Conservation (phyloP, 208 protist species). For the Crithidia sp. region DNA sequence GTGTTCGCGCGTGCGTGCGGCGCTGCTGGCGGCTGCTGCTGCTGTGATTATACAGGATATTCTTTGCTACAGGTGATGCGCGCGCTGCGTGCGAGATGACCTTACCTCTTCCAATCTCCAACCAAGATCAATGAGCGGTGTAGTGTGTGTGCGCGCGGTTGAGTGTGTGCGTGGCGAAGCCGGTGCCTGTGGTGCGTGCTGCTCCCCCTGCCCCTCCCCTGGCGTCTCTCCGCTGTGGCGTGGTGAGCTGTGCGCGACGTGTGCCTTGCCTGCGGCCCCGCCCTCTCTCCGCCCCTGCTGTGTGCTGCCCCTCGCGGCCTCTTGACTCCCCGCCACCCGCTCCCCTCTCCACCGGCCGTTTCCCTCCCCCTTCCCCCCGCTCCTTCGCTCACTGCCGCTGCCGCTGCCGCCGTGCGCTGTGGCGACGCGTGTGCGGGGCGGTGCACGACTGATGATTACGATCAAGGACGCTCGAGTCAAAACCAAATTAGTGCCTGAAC, state of each 20-base stretch:
- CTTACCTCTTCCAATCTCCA: conserved; percentile 15
- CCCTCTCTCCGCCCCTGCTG: background rate
- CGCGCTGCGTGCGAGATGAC: conserved; percentile 11
- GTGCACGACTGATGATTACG: conserved; percentile 31
- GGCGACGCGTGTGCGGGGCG: background rate
- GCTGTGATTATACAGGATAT: conserved; percentile 15
- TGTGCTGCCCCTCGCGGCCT: background rate
- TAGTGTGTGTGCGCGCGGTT: too few species aligned
- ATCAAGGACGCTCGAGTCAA: conserved; percentile 38
- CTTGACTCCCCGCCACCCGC: background rate
- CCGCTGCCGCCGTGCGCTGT: background rate
- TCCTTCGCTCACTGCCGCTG: background rate
- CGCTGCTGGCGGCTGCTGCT: background rate
- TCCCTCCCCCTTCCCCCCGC: too few species aligned
- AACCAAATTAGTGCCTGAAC: conserved; percentile 30
- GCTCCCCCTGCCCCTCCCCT: too few species aligned
- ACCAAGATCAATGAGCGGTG: conserved; percentile 14
- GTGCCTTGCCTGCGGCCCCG: background rate
- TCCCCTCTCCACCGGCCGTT: too few species aligned
- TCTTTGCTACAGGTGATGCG: conserved; percentile 18
- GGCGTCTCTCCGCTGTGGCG: background rate
- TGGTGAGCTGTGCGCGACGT: background rate
- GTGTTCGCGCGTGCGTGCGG: conserved; percentile 20
- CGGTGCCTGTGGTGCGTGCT: too few species aligned
- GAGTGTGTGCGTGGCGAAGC: too few species aligned